These are phyloP conservation scores for Marasmius fiardii DNA, from an alignment of 1,284 basidiomycete species.

Conservation along the genomic window DNA sequence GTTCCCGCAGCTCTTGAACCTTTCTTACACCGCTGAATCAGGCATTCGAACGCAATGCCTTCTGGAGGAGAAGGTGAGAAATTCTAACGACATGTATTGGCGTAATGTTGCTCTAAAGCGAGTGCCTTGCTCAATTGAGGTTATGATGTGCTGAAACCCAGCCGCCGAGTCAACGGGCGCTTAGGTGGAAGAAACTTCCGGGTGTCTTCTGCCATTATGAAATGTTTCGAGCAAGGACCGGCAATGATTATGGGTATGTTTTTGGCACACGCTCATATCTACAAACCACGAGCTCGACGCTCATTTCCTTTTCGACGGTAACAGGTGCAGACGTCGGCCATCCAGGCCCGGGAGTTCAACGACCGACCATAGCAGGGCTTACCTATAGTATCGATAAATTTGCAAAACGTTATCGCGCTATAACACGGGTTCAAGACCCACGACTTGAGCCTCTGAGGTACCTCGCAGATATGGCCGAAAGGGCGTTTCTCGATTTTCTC, in stretches of 20 bases:
- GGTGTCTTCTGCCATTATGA: not conserved
- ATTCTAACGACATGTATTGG: not conserved
- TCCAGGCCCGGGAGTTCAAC: not conserved
- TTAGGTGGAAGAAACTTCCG: not conserved
- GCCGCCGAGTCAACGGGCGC: not conserved
- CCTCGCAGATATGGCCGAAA: not conserved
- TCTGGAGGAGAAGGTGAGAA: not conserved
- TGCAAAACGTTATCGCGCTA: not conserved
- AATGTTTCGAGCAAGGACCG: not conserved
- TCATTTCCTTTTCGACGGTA: not conserved
- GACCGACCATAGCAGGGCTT: not conserved
- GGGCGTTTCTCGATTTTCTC: not conserved
- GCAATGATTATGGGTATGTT: not conserved
- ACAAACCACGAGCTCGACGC: too few species aligned
- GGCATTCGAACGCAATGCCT: not conserved
- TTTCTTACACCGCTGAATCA: not conserved
- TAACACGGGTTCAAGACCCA: not conserved
- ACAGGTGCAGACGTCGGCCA: not conserved
- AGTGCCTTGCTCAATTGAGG: not conserved
- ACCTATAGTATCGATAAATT: not conserved
- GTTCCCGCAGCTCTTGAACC: not conserved
- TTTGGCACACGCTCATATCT: not conserved
- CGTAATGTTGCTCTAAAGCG: not conserved
- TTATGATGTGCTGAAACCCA: not conserved
- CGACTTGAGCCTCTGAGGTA: not conserved